A percentile compares a stretch with the other conserved stretches of the same genome.
These are phyloP conservation scores for Erysiphe pulchra DNA, from an alignment of 2,329 filamentous ascomycete species.

Conservation along the genomic window DNA sequence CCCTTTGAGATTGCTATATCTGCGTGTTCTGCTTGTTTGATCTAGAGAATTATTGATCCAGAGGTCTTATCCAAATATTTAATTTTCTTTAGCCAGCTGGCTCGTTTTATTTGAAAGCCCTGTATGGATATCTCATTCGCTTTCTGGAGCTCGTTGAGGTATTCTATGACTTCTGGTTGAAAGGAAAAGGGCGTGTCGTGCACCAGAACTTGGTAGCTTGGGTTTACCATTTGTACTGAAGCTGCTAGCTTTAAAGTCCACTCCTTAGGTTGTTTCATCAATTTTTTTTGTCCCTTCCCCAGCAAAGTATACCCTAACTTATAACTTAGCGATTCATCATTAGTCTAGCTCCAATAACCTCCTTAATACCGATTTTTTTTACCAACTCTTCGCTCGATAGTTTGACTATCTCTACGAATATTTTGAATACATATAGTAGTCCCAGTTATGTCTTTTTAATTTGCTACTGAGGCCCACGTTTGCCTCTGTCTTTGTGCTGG, in stretches of 20 bases:
- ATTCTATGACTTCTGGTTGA: neutral
- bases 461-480: neutral
- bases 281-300: neutral
- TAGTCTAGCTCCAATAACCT: neutral
- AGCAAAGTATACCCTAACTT: neutral
- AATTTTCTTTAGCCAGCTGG: neutral
- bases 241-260: neutral
- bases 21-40: neutral
- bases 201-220: neutral
- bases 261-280: neutral
- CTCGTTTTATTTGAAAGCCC: neutral
- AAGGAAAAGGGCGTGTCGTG: neutral
- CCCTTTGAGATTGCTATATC: neutral
- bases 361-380: neutral
- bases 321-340: neutral
- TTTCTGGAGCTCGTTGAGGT: neutral
- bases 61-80: neutral
- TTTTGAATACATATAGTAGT: neutral
- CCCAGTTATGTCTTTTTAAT: neutral
- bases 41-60: neutral
- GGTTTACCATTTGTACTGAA: neutral
- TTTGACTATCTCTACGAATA: neutral
- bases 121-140: neutral
- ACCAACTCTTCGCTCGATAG: neutral
- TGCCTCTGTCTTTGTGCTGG: neutral